phyloP scores from a whole-genome alignment of 306 rosid species.

The Psophocarpus tetragonolobus region DNA sequence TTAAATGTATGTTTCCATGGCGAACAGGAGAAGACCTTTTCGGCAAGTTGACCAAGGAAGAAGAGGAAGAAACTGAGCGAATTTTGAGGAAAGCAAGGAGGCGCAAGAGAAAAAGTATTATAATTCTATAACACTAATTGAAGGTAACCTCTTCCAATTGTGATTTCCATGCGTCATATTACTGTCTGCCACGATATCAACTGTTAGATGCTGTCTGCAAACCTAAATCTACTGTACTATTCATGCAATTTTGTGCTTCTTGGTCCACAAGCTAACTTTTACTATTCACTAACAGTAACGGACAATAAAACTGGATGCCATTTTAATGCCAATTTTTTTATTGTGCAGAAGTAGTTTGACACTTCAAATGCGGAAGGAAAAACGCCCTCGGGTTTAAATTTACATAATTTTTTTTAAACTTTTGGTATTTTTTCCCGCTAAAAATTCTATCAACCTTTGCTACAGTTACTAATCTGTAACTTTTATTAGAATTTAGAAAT shows the following conservation, averaged over 20 bases:
- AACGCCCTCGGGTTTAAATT: not conserved
- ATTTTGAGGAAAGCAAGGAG: slow-evolving; percentile 85
- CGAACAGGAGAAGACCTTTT: slow-evolving; percentile 48
- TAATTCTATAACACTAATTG: slow-evolving; percentile 60
- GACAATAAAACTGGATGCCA: not conserved
- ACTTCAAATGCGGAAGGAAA: slow-evolving; percentile 18
- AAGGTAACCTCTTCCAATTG: slow-evolving; percentile 51
- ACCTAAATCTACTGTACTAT: not conserved
- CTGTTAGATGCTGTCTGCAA: too few species aligned
- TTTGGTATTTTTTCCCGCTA: not conserved
- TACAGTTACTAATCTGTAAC: not conserved
- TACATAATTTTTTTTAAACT: not conserved
- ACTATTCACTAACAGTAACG: not conserved
- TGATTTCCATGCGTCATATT: not conserved
- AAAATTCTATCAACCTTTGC: not conserved
- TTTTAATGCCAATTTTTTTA: not conserved
- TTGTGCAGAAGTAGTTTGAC: slow-evolving; percentile 12
- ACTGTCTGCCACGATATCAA: not conserved
- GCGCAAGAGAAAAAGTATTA: slow-evolving; percentile 69
- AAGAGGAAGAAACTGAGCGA: slow-evolving; percentile 66
- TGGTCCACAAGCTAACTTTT: not conserved
- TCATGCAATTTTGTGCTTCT: not conserved
- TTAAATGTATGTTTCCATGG: slow-evolving; percentile 32
- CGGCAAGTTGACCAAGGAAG: slow-evolving; percentile 53
- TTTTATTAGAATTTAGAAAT: not conserved